Conservation (phyloP, 768 basidiomycete species). For the Russula vinacea region DNA sequence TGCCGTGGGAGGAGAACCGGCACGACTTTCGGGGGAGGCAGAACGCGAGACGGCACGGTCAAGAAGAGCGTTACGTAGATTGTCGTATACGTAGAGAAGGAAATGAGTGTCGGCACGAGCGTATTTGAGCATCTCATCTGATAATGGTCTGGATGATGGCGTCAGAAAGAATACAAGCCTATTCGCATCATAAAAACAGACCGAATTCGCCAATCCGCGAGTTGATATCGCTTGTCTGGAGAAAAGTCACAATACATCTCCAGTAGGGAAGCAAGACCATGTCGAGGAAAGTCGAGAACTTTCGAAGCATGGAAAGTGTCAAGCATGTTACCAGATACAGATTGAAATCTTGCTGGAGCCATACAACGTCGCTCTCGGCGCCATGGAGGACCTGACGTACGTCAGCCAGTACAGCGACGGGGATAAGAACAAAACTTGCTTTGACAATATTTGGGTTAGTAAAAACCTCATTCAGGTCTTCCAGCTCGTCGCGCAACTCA, state of each 20-base stretch:
- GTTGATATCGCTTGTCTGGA: slow-evolving; percentile 93
- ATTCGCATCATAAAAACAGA: slow-evolving; percentile 34
- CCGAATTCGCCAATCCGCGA: slow-evolving; percentile 97
- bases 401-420: not conserved
- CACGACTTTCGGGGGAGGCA: slow-evolving; percentile 31
- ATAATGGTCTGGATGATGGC: slow-evolving; percentile 57
- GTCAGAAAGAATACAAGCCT: not conserved
- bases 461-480: slow-evolving; percentile 76
- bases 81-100: slow-evolving; percentile 88
- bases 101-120: slow-evolving; percentile 97
- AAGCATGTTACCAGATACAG: slow-evolving; percentile 95
- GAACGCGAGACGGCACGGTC: slow-evolving; percentile 52
- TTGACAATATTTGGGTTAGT: slow-evolving; percentile 83
- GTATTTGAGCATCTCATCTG: slow-evolving; percentile 85
- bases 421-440: slow-evolving; percentile 42
- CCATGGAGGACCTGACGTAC: slow-evolving; percentile 81
- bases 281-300: slow-evolving; percentile 76
- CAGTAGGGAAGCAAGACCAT: slow-evolving; percentile 80
- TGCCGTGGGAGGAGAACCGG: slow-evolving; percentile 21
- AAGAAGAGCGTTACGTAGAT: slow-evolving; percentile 83
- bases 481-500: slow-evolving; percentile 67
- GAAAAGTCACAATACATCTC: slow-evolving; percentile 86
- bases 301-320: slow-evolving; percentile 96
- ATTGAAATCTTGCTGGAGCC: slow-evolving; percentile 96
- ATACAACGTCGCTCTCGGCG: slow-evolving; percentile 88